These are phyloP conservation scores for Syncephalastrum racemosum DNA, from an alignment of 371 early-diverging fungal species.

Conservation along the genomic window DNA sequence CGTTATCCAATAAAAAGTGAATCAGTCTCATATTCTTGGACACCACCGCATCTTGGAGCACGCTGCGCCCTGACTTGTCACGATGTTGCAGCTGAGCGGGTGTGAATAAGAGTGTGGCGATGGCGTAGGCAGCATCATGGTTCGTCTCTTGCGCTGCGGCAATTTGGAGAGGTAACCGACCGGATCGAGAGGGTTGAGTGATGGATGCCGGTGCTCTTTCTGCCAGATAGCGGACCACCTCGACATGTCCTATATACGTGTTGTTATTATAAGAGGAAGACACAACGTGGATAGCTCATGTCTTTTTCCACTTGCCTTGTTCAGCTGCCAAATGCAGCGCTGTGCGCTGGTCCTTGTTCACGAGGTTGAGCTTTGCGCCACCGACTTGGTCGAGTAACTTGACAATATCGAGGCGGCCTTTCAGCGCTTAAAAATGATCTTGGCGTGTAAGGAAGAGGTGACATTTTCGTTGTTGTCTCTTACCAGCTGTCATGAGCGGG, in stretches of 20 bases:
- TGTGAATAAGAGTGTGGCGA: constrained; percentile 26
- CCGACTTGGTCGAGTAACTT: constrained; percentile 25
- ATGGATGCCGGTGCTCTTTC: constrained; percentile 34
- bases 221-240: constrained; percentile 36
- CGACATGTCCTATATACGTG: constrained; percentile 34
- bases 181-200: constrained; percentile 38
- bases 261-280: background rate
- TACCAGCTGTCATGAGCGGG: constrained; percentile 53
- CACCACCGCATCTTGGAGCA: constrained; percentile 44
- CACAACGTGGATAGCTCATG: background rate
- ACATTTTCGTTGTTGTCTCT: background rate
- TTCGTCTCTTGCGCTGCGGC: constrained; percentile 29
- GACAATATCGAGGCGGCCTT: constrained; percentile 39
- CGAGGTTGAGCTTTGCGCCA: constrained; percentile 35
- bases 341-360: constrained; percentile 50
- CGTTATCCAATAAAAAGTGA: constrained; percentile 26
- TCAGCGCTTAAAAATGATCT: constrained; percentile 44
- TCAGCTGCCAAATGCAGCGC: constrained; percentile 52
- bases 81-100: constrained; percentile 25
- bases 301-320: constrained; percentile 28
- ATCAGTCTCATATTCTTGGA: constrained; percentile 35
- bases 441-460: too few relatives aligned
- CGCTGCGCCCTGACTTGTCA: constrained; percentile 47
- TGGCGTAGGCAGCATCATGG: constrained; percentile 19
- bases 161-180: constrained; percentile 46